Base-by-base conservation (phyloP, 345 rosid genomes). In the Bruguiera gymnorhiza region DNA sequence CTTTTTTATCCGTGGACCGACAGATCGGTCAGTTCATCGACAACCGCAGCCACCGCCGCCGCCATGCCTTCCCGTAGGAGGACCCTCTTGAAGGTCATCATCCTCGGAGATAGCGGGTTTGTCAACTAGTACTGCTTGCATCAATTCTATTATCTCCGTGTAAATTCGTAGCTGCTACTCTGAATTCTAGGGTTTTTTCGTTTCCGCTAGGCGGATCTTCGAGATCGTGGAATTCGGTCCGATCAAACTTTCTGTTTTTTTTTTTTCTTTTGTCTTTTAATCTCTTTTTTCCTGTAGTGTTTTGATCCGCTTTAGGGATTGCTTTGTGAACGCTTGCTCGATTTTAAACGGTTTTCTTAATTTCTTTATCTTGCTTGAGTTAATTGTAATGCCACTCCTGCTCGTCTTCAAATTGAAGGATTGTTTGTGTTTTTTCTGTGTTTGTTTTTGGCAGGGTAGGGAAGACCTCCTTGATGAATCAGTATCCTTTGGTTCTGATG, bases 391-490 rank as follows among this genome's bases (percentile, higher is more conserved):
- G 50, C 5, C 18, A 11, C 19, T 43, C 50, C 18, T 43, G 18
- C 15, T 43, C 16, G 50, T 43, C 3, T 43, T 18, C 15, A 3
- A 43, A 43, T 43, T 13, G 50, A 43, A 43, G 16, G 19, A 43
- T 43, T 13, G 50, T 3, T 43, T 56, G 37, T 29, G 60, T 61
- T 19, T 26, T 58, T 52, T 59, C 8, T 6, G 1, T 51, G 0
- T 51, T 8, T 9, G 39, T 7, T 24, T 27, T 60, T 50, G 30
- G n/a, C 73, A 70, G 73, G 65, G 73, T 70, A 15, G 73, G 73
- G 46, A 70, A 70, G 73, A 70, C 73, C 39, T 70, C 73, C 9
- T 60, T 70, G 73, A 70, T 70, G 73, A 70, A 70, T 70, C 73
- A 70, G 73, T 70, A 70, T 60, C 66, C 65, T 60, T 30, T 27